Conservation (phyloP, 2,329 filamentous ascomycete genomes). For the Coniochaeta prunicola region DNA sequence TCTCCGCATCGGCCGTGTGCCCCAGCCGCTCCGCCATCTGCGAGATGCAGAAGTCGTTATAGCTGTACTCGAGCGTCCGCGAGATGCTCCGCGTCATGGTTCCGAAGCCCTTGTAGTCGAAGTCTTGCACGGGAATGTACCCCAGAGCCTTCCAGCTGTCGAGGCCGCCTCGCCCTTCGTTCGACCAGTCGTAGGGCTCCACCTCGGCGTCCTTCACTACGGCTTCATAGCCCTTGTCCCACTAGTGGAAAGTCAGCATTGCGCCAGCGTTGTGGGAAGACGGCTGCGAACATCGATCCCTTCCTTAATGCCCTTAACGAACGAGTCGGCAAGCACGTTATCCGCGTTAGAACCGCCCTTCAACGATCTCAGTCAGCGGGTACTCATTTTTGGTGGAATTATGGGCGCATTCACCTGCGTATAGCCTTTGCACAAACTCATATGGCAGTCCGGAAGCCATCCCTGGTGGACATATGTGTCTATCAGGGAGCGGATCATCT, state of each 20-base stretch:
- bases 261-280: background rate
- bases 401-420: constrained; percentile 42
- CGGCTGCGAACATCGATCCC: constrained; percentile 40
- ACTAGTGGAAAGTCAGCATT: constrained; percentile 29
- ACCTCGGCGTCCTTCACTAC: constrained; percentile 66
- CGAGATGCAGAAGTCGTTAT: constrained; percentile 66
- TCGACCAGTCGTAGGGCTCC: constrained; percentile 62
- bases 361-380: constrained; percentile 11
- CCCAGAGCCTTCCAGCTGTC: constrained; percentile 63
- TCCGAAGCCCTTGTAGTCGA: constrained; percentile 59
- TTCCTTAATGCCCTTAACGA: constrained; percentile 53
- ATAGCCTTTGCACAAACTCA: constrained; percentile 67
- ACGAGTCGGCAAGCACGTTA: constrained; percentile 60
- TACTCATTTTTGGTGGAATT: constrained; percentile 5
- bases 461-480: constrained; percentile 65
- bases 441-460: constrained; percentile 68
- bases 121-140: constrained; percentile 65
- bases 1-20: constrained; percentile 45
- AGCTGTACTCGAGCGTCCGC: constrained; percentile 69
- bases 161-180: constrained; percentile 64
- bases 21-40: constrained; percentile 53
- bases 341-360: constrained; percentile 69
- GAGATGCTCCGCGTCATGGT: constrained; percentile 64
- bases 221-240: constrained; percentile 62
- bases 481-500: constrained; percentile 64